Base-by-base conservation (phyloP, 495 filamentous ascomycete species). In the Parachaetomium inaequale region DNA sequence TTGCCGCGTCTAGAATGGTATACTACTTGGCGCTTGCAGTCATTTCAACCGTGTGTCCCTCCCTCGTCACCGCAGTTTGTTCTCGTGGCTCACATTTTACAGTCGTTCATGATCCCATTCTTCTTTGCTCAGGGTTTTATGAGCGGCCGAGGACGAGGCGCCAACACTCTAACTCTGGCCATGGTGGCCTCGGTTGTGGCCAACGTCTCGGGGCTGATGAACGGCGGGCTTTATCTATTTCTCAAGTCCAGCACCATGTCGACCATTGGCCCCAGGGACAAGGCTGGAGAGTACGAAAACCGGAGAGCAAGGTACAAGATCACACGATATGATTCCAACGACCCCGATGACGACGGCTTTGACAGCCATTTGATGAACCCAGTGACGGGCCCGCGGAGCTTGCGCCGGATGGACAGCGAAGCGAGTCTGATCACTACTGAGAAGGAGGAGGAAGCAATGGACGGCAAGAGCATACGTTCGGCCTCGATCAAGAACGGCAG, bases 101-200 rank as follows among this genome's bases (percentile, higher is more conserved):
- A 57, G 78, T 70, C 68, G 61, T 47, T 80, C 52, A 75, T 79
- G 61, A 68, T 78, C 19, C 79, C 79, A 0, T 81, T 75, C 59
- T 81, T 81, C 54, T 74, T 72, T 55, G 67, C 63, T 26, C 38
- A 77, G 25, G 63, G 71, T 12, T 76, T 79, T 51, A 55, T 67
- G 29, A 62, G 71, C 28, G 60, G 70, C 45, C 55, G 62, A 32
- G 61, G 56, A 38, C 59, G 49, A 15, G 52, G 68, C 31, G 59
- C 57, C 28, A 67, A 70, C 21, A 65, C 69, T 4, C 64, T 76
- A 21, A 77, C 70, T 7, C 51, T 81, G 2, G 73, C 73, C 3
- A 80, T 79, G 78, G 71, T 81, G 36, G 73, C 76, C 25, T 70
- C 78, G 10, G 78, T 81, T 7, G 78, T 77, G 6, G 74, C 78